Conservation (phyloP, 2,329 filamentous ascomycete genomes). For the Colletotrichum siamense region DNA sequence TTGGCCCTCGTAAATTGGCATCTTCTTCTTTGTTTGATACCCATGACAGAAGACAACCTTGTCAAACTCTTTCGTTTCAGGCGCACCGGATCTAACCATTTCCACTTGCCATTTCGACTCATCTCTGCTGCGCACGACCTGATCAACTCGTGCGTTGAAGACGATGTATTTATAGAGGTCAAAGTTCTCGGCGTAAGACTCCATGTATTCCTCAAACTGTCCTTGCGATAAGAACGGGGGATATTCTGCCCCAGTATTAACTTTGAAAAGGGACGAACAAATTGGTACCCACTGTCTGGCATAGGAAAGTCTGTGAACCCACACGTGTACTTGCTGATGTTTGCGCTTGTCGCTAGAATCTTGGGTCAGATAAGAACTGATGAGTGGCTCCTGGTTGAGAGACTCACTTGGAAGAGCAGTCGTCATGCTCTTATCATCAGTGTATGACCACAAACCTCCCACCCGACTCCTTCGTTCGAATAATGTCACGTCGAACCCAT, state of each 20-base stretch:
- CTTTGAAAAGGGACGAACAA: neutral
- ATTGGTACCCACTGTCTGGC: slow-evolving; percentile 34
- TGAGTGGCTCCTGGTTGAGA: neutral
- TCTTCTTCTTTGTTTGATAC: slow-evolving; percentile 37
- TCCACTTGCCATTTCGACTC: slow-evolving; percentile 38
- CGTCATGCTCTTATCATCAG: slow-evolving; percentile 37
- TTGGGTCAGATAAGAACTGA: neutral
- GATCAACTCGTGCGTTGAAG: slow-evolving; percentile 35
- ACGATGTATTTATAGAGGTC: slow-evolving; percentile 37
- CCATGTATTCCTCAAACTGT: slow-evolving; percentile 41
- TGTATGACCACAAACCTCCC: slow-evolving; percentile 50
- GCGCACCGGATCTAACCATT: slow-evolving; percentile 28
- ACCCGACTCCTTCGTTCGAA: slow-evolving; percentile 44
- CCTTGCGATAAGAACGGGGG: slow-evolving; percentile 27
- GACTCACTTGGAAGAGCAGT: slow-evolving; percentile 35
- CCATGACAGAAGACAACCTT: slow-evolving; percentile 41
- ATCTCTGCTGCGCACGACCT: slow-evolving; percentile 30
- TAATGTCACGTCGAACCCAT: slow-evolving; percentile 45
- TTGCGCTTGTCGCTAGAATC: slow-evolving; percentile 32
- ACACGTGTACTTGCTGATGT: slow-evolving; percentile 43
- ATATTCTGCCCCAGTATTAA: slow-evolving; percentile 27
- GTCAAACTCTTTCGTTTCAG: slow-evolving; percentile 35
- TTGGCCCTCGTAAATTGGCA: slow-evolving; percentile 39
- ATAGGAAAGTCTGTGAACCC: slow-evolving; percentile 48
- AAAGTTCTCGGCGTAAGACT: slow-evolving; percentile 45